phyloP scores from a whole-genome alignment of 306 rosid genomes.

The Cotoneaster glaucophyllus region DNA sequence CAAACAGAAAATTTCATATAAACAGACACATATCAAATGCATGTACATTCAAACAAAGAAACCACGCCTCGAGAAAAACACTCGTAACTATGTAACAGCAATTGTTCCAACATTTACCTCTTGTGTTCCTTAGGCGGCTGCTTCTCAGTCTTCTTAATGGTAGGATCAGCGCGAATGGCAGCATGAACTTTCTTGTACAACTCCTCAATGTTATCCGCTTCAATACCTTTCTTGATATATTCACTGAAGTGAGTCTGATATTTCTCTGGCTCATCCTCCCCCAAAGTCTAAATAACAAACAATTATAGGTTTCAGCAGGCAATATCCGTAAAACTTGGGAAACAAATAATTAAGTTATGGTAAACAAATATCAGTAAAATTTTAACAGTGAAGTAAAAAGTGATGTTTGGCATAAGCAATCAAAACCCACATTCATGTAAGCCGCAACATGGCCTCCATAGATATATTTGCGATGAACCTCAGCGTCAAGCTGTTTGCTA shows the following conservation, averaged over 20 bases:
- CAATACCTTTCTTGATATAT: slow-evolving; percentile 57
- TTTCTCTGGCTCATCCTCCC: slow-evolving; percentile 83
- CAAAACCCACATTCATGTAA: slow-evolving; percentile 6
- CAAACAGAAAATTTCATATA: too few species aligned
- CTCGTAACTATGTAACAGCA: not conserved
- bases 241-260: slow-evolving; percentile 69
- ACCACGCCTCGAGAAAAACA: not conserved
- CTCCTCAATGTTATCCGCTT: slow-evolving; percentile 51
- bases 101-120: slow-evolving; percentile 32
- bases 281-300: slow-evolving; percentile 35
- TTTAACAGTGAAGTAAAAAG: too few species aligned
- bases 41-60: not conserved
- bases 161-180: slow-evolving; percentile 67
- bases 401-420: too few species aligned
- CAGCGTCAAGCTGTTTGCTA: slow-evolving; percentile 63
- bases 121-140: slow-evolving; percentile 57
- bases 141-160: slow-evolving; percentile 39
- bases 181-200: slow-evolving; percentile 83
- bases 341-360: too few species aligned
- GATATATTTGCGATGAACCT: slow-evolving; percentile 76
- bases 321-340: not conserved
- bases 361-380: too few species aligned
- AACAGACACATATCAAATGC: not conserved
- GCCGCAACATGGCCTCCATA: slow-evolving; percentile 68
- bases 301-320: not conserved